Evolutionary conservation across 2,329 filamentous ascomycete genomes (phyloP).

Genomic region (Xylaria sp.): DNA sequence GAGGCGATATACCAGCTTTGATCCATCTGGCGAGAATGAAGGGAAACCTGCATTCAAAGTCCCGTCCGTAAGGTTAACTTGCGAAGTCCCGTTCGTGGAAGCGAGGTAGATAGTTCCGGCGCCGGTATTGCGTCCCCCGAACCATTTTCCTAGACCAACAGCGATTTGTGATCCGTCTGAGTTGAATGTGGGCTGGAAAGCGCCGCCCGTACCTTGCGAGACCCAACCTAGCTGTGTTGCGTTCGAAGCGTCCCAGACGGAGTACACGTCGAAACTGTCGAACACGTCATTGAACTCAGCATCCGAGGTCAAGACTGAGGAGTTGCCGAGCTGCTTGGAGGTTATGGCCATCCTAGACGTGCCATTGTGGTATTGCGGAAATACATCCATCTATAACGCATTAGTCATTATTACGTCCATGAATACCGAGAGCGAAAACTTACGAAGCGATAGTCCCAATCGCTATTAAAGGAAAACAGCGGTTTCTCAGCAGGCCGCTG

Average conservation of each 20-base stretch:
- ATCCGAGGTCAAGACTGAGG: background rate
- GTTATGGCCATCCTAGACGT: background rate
- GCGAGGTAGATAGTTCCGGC: background rate
- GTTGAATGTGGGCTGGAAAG: background rate
- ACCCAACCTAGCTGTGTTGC: background rate
- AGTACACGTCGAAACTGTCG: background rate
- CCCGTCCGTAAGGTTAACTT: background rate
- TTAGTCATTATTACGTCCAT: background rate
- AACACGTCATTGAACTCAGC: background rate
- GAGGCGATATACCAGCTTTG: background rate
- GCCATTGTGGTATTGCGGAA: background rate
- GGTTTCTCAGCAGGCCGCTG: background rate
- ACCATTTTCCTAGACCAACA: background rate
- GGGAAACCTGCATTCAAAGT: background rate
- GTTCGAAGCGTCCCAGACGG: background rate
- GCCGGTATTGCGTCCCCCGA: background rate
- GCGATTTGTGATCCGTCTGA: slow-evolving; percentile 1
- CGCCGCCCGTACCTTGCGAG: background rate
- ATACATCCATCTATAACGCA: background rate
- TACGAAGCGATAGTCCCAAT: background rate
- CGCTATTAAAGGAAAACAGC: background rate
- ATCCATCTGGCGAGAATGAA: background rate
- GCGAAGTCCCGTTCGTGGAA: background rate
- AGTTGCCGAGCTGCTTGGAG: background rate
- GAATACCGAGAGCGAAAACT: background rate